A percentile compares a stretch with the other conserved stretches of the same genome.
Evolutionary conservation across 176 grass and related monocot genomes (phyloP).

Genomic region (Triticum monococcum): DNA sequence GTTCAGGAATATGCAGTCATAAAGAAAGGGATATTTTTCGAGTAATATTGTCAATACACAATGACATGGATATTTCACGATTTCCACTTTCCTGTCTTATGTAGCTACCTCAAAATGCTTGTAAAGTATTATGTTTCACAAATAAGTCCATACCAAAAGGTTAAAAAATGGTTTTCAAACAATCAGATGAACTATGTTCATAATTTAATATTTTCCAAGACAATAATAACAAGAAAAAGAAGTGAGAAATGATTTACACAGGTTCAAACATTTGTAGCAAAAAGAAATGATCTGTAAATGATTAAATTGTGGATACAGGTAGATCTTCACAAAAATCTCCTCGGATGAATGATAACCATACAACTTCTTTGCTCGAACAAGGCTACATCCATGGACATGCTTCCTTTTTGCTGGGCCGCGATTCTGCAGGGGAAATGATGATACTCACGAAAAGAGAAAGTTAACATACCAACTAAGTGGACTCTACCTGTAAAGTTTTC

Average conservation of each 20-base stretch:
- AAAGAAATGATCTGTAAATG: background rate
- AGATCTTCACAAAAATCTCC: conserved; percentile 90
- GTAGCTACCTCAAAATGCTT: background rate
- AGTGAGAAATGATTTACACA: conserved; percentile 19
- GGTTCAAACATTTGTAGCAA: conserved; percentile 25
- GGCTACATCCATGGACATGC: conserved; percentile 85
- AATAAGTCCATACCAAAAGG: background rate
- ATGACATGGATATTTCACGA: background rate
- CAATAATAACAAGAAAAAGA: background rate
- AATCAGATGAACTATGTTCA: background rate
- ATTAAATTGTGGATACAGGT: conserved; percentile 74
- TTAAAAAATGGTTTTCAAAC: background rate
- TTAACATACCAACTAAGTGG: conserved; percentile 25
- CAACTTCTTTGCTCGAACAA: conserved; percentile 91
- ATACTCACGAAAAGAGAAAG: conserved; percentile 24
- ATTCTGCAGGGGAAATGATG: conserved; percentile 44
- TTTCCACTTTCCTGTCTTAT: background rate
- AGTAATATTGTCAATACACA: background rate
- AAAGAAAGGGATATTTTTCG: background rate
- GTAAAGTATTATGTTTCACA: background rate
- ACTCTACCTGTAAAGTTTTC: conserved; percentile 81
- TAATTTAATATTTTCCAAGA: background rate
- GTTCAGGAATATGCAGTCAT: background rate
- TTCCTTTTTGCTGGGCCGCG: conserved; percentile 60
- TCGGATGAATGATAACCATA: conserved; percentile 83